A percentile compares a stretch with the other conserved stretches of the same genome.
Conservation (phyloP, 371 early-diverging fungal species). For the Synchytrium microbalum region DNA sequence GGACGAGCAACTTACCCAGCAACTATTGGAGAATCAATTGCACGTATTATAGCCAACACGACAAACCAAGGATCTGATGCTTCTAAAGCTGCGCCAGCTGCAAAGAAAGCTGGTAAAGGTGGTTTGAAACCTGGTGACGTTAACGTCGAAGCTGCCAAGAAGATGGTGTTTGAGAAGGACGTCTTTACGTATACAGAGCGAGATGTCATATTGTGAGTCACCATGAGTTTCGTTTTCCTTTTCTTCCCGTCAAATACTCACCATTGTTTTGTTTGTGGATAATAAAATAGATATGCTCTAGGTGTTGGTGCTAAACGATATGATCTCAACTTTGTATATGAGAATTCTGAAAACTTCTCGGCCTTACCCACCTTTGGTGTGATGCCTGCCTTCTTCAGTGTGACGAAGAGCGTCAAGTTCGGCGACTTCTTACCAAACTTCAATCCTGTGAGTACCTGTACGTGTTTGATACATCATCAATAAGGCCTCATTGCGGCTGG, state of each 20-base stretch:
- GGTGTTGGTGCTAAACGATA: conserved; percentile 84
- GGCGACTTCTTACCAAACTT: conserved; percentile 75
- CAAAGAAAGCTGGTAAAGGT: conserved; percentile 20
- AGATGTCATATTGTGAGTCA: conserved; percentile 87
- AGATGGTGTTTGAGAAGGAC: conserved; percentile 34
- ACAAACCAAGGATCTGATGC: conserved; percentile 56
- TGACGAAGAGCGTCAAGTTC: conserved; percentile 57
- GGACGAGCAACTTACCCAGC: conserved; percentile 83
- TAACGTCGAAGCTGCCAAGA: conserved; percentile 62
- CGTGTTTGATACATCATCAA: conserved; percentile 4
- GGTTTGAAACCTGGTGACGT: conserved; percentile 19
- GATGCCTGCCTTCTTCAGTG: conserved; percentile 65
- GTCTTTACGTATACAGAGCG: conserved; percentile 67
- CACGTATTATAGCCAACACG: conserved; percentile 59
- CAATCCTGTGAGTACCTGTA: conserved; percentile 56
- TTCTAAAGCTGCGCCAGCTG: conserved; percentile 19
- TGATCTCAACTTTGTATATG: conserved; percentile 85
- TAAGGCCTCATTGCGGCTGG: conserved; percentile 9
- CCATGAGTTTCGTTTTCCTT: too few species aligned
- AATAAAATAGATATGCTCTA: too few species aligned
- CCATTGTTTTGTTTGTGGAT: too few species aligned
- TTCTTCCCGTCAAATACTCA: too few species aligned
- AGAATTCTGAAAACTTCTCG: conserved; percentile 69
- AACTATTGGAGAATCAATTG: conserved; percentile 69
- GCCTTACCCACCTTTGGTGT: conserved; percentile 89